These are phyloP conservation scores for Collybia mongolica DNA, from an alignment of 768 basidiomycete species.

Conservation along the genomic window DNA sequence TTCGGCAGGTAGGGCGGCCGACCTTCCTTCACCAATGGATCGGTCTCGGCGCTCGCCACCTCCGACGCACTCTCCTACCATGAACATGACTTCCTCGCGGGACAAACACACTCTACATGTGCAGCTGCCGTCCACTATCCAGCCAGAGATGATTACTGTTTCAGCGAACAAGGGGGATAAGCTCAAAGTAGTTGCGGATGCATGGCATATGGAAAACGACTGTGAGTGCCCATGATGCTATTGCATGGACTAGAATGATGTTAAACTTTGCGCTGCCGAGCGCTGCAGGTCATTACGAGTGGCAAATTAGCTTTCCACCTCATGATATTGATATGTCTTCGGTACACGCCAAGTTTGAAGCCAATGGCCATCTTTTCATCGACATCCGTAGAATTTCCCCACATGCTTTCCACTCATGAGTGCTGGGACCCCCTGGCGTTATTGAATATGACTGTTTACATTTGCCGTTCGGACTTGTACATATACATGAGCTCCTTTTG, in stretches of 20 bases:
- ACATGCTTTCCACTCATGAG: not conserved
- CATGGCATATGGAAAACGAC: slow-evolving; percentile 59
- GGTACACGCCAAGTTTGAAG: slow-evolving; percentile 48
- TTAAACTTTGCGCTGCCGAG: not conserved
- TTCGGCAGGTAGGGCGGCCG: slow-evolving; percentile 3
- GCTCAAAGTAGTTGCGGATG: slow-evolving; percentile 57
- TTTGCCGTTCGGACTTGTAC: too few species aligned
- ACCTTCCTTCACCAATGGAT: slow-evolving; percentile 24
- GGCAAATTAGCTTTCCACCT: slow-evolving; percentile 54
- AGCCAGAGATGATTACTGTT: slow-evolving; percentile 65
- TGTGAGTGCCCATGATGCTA: slow-evolving; percentile 38
- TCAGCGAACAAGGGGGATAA: slow-evolving; percentile 58
- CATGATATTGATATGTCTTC: slow-evolving; percentile 54
- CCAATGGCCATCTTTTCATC: slow-evolving; percentile 44
- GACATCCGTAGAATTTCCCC: slow-evolving; percentile 31
- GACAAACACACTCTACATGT: slow-evolving; percentile 45
- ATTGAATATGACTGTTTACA: too few species aligned
- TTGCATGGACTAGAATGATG: not conserved
- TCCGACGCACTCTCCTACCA: slow-evolving; percentile 35
- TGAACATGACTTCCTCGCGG: slow-evolving; percentile 41
- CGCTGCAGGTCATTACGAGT: slow-evolving; percentile 56
- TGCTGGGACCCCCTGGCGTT: too few species aligned
- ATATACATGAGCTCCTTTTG: too few species aligned
- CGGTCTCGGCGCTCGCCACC: slow-evolving; percentile 26
- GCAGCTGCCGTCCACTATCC: slow-evolving; percentile 42